Evolutionary conservation across 306 rosid species (phyloP), one percentile per base, ranked within the genome.

Genomic region (Oxytropis ochrocephala): DNA sequence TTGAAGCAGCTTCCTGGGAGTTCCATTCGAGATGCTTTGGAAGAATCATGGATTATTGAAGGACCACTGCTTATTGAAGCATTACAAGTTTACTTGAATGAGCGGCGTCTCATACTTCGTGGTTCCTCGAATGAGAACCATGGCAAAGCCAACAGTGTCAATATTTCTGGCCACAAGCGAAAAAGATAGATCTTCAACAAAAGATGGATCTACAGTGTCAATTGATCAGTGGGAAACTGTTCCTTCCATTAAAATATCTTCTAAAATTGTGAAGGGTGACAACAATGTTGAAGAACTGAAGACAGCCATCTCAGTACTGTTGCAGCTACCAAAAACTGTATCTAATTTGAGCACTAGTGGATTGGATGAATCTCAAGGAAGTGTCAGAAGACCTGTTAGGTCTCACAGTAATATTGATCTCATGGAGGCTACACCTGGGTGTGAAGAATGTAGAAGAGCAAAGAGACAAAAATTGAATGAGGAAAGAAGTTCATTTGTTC

Each of bases 391-490:
- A 74, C 77, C 90, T 49, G 62, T 57, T 72, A 88, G 73, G 57
- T 64, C 85, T 74, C 73, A 67, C 75, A 87, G 65, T 78, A 88
- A 85, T 77, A 64, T 82, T 73, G 90, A 90, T 74, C 36, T 58
- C 3, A 83, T 76, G 73, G 96, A 90, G 68, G 91, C 75, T 78
- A 90, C 97, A 46, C 86, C 96, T 75, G 91, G 98, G 55, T 93
- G 98, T 79, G 97, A 93, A 76, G 98, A 93, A 70, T 93, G 98
- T 78, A 90, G 48, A 73, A 90, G 81, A 81, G 84, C 88, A 54
- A 93, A 93, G 89, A 88, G 88, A 63, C 96, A 77, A 82, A 93
- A 93, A 69, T 35, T 86, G 72, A 85, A 84, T n/a, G 93, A 85
- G 16, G 94, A 90, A 71, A 88, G 82, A 81, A 82, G 81, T 80